A percentile compares a stretch with the other conserved stretches of the same genome.
These are phyloP conservation scores for Lachnellula cervina DNA, from an alignment of 2,329 filamentous ascomycete genomes.

Conservation along the genomic window DNA sequence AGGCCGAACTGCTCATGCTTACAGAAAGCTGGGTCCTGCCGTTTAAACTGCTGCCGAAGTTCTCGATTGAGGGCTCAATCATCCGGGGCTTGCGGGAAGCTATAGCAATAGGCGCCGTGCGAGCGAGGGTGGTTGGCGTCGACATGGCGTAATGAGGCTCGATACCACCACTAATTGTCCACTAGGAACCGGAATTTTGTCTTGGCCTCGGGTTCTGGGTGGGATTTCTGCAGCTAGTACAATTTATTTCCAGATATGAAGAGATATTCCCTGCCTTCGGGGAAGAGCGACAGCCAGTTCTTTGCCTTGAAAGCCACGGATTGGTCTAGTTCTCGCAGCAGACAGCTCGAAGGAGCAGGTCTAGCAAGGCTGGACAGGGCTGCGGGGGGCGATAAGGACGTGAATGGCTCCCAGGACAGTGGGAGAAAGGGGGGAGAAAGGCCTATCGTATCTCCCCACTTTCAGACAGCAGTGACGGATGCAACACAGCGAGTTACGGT, in stretches of 20 bases:
- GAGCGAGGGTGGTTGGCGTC: constrained; percentile 49
- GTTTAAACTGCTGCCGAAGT: constrained; percentile 15
- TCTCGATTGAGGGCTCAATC: constrained; percentile 21
- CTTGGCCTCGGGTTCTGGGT: constrained; percentile 7
- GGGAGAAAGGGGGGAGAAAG: constrained; percentile 9
- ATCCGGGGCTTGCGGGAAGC: constrained; percentile 52
- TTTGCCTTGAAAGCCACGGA: constrained; percentile 4
- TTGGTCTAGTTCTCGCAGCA: not conserved
- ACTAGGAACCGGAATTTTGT: constrained; percentile 25
- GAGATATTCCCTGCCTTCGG: constrained; percentile 23
- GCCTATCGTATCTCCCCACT: constrained; percentile 23
- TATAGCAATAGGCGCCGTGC: constrained; percentile 63
- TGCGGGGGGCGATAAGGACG: constrained; percentile 10
- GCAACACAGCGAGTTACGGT: not conserved
- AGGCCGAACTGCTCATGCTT: constrained; percentile 49
- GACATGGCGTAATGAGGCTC: constrained; percentile 29
- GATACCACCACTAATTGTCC: constrained; percentile 13
- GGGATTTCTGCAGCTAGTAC: constrained; percentile 20
- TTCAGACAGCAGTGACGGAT: not conserved
- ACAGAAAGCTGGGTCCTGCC: constrained; percentile 33
- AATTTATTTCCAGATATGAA: constrained; percentile 13
- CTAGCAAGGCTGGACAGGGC: constrained; percentile 6
- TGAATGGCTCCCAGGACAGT: constrained; percentile 12
- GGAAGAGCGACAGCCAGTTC: constrained; percentile 20
- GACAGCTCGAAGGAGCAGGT: constrained; percentile 15